Base-by-base conservation (phyloP, 2,329 filamentous ascomycete genomes). In the Hypoxylon sp. region DNA sequence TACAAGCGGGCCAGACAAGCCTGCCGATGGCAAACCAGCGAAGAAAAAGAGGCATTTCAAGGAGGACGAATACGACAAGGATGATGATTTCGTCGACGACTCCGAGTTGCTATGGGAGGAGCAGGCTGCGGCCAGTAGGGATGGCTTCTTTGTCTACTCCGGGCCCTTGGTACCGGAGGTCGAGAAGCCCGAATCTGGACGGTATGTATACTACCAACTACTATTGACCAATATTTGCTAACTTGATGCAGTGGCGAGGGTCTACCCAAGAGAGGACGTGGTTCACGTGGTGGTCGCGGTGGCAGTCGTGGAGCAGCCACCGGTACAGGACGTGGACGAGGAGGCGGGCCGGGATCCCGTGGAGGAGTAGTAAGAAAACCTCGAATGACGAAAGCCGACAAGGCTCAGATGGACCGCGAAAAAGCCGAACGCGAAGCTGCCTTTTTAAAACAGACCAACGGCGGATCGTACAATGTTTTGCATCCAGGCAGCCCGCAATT, bases 121-220 rank as follows among this genome's bases (percentile, higher is more conserved):
- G 77, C 93, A 97, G 78, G 95, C 95, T 6, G 94, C 95, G 3
- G 95, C 96, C 51, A 95, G 93, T 73, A 93, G 95, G 74, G 96
- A 98, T 78, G 96, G 96, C 0, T 99, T 98, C 83, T 99, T 98
- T 79, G 96, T 99, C 1, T 99, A 98, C 81, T 97, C 93, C 68
- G 96, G 96, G 2, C 95, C 95, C 7, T 84, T 99, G 51, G 88
- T 98, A 22, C 92, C 92, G 4, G 94, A 97, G 80, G 92, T 91
- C 22, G 92, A 97, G 81, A 95, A 96, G 81, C 86, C 87, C 37
- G 81, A 84, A 72, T 79, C 81, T 64, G 84, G 76, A 76, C 76
- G 83, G 85, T 88, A 85, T 71, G 85, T 85, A 51, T 63, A 49
- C 35, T 66, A 17, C 37, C 37, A 46, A 49, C 22, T 22, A 58